phyloP scores from a whole-genome alignment of 2,329 filamentous ascomycete species.

The Scolecobasidium constrictum region DNA sequence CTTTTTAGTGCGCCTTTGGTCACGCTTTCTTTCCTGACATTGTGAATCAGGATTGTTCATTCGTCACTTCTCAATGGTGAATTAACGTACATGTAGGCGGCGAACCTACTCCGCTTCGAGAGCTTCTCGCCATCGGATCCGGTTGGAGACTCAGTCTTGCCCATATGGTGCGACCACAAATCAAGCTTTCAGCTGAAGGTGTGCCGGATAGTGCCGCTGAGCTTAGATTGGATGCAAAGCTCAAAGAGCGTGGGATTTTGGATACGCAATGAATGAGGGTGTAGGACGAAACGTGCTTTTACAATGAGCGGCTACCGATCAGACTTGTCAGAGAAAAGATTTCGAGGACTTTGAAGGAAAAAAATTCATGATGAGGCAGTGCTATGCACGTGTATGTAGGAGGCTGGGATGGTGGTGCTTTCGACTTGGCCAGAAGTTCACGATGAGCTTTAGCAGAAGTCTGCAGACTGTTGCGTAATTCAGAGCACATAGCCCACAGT shows the following conservation, averaged over 20 bases:
- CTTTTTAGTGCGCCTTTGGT: slow-evolving; percentile 18
- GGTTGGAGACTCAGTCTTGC: too few species aligned
- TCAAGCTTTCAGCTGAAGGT: neutral
- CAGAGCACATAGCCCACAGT: too few species aligned
- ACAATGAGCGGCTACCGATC: neutral
- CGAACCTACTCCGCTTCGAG: slow-evolving; percentile 2
- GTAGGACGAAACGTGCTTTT: neutral
- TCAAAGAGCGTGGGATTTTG: neutral
- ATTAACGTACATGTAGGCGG: slow-evolving; percentile 2
- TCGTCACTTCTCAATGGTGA: neutral
- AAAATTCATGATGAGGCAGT: neutral
- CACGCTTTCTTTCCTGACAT: slow-evolving; percentile 7
- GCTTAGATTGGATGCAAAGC: neutral
- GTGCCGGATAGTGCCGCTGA: neutral
- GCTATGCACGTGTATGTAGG: too few species aligned
- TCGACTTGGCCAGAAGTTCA: too few species aligned
- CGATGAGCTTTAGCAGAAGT: too few species aligned
- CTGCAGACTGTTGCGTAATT: too few species aligned
- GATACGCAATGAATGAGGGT: neutral
- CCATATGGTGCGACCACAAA: neutral
- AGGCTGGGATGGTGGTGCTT: too few species aligned
- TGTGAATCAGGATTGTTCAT: neutral
- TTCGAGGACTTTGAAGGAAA: neutral
- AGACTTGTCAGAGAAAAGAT: neutral
- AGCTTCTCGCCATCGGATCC: neutral